Percentiles rank a stretch among this genome's conserved stretches.
These are phyloP conservation scores for Saturnispora dispora DNA, from an alignment of 805 yeast species.

Conservation along the genomic window DNA sequence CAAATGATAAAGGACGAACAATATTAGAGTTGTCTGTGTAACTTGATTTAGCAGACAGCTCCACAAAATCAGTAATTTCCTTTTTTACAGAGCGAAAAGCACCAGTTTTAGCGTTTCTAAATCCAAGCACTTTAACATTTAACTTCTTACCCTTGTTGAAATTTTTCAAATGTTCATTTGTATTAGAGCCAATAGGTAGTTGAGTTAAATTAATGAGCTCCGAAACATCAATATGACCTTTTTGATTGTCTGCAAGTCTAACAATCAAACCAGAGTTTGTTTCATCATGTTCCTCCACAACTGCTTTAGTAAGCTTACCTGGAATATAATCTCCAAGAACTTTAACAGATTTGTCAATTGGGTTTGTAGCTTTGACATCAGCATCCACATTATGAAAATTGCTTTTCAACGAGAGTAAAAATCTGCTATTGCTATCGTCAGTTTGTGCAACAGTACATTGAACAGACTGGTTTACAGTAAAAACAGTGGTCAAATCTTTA, in stretches of 20 bases:
- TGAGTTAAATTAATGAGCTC: conserved; percentile 57
- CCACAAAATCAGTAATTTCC: conserved; percentile 49
- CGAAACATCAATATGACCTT: conserved; percentile 71
- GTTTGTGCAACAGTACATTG: conserved; percentile 53
- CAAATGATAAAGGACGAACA: conserved; percentile 25
- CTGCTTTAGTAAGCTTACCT: conserved; percentile 55
- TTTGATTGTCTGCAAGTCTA: conserved; percentile 63
- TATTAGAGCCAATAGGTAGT: conserved; percentile 19
- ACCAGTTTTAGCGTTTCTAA: conserved; percentile 61
- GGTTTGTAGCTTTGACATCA: conserved; percentile 36
- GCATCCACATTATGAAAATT: conserved; percentile 10
- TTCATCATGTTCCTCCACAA: conserved; percentile 52
- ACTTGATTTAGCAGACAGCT: conserved; percentile 35
- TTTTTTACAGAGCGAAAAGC: conserved; percentile 52
- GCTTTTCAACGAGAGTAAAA: conserved; percentile 47
- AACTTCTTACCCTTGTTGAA: conserved; percentile 52
- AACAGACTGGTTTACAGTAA: conserved; percentile 61
- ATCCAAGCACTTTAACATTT: conserved; percentile 64
- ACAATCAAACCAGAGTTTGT: conserved; percentile 57
- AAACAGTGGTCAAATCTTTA: conserved; percentile 46
- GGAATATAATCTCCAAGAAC: conserved; percentile 42
- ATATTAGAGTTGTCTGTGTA: conserved; percentile 31
- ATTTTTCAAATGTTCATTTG: conserved; percentile 42
- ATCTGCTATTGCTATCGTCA: conserved; percentile 64
- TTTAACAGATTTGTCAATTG: conserved; percentile 49